phyloP scores from a whole-genome alignment of 768 basidiomycete species.

The Mycena polygramma region DNA sequence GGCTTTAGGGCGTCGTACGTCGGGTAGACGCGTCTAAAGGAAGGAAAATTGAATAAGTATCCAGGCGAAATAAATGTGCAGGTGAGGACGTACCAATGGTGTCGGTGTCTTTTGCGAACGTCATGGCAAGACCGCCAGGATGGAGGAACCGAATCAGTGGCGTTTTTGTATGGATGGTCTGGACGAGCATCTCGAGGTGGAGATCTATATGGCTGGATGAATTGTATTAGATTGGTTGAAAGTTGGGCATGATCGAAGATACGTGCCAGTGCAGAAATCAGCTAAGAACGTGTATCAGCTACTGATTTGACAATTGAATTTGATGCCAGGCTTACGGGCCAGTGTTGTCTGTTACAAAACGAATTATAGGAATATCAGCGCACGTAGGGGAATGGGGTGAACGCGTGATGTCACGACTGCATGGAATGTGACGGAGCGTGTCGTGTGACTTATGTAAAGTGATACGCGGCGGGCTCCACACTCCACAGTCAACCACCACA shows the following conservation, averaged over 20 bases:
- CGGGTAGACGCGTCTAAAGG: neutral
- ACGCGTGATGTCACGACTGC: too few relatives aligned
- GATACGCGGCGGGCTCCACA: too few relatives aligned
- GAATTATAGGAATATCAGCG: too few relatives aligned
- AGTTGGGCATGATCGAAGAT: too few relatives aligned
- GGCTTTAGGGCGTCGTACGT: neutral
- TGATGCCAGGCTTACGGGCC: conserved; percentile 65
- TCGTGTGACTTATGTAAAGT: too few relatives aligned
- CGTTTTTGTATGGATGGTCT: too few relatives aligned
- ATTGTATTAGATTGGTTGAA: too few relatives aligned
- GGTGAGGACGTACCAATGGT: conserved; percentile 11
- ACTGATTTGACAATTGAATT: neutral
- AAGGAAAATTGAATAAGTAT: too few relatives aligned
- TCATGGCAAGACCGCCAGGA: conserved; percentile 41
- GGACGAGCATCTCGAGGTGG: conserved; percentile 53
- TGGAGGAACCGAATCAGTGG: neutral
- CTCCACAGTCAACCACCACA: too few relatives aligned
- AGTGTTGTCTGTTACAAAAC: conserved; percentile 77
- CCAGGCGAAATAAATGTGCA: too few relatives aligned
- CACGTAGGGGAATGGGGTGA: too few relatives aligned
- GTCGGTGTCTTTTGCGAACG: conserved; percentile 44
- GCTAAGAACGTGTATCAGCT: conserved; percentile 4
- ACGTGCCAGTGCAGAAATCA: conserved; percentile 14
- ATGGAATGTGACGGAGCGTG: too few relatives aligned
- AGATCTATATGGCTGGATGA: conserved; percentile 59